Evolutionary conservation across 305 asterid species (phyloP).

Genomic region (Rubia peregrina): DNA sequence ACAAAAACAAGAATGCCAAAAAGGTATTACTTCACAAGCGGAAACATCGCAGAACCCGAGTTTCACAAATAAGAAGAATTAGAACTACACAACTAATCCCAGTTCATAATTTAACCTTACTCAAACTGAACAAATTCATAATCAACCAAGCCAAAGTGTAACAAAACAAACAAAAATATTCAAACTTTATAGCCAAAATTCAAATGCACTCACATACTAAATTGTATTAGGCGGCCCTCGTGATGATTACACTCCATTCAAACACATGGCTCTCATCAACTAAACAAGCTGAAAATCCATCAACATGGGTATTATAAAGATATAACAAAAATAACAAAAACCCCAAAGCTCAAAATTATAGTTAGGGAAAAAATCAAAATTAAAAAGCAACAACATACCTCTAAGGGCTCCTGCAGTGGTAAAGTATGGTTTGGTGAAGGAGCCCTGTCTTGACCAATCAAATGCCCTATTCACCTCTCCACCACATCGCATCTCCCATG

Average conservation of each 20-base stretch:
- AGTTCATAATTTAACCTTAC: not conserved
- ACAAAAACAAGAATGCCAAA: too few relatives aligned
- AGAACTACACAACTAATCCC: not conserved
- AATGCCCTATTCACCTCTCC: too few relatives aligned
- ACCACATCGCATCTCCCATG: too few relatives aligned
- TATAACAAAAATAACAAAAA: conserved; percentile 6
- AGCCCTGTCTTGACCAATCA: too few relatives aligned
- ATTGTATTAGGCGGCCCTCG: conserved; percentile 30
- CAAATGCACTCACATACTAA: conserved; percentile 16
- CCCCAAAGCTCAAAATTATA: too few relatives aligned
- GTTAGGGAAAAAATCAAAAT: not conserved
- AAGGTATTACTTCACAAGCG: not conserved
- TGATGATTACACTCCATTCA: conserved; percentile 29
- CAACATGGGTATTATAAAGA: conserved; percentile 23
- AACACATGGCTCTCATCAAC: conserved; percentile 25
- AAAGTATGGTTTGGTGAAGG: not conserved
- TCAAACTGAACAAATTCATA: not conserved
- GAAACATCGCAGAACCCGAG: not conserved
- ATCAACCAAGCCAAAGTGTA: not conserved
- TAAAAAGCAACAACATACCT: conserved; percentile 6
- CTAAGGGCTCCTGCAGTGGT: conserved; percentile 21
- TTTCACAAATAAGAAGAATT: not conserved
- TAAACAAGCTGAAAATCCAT: conserved; percentile 30
- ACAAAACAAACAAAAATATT: not conserved
- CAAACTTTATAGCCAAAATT: not conserved